Conservation (phyloP, 2,329 filamentous ascomycete genomes). For the Nothomitra cinnamomea region DNA sequence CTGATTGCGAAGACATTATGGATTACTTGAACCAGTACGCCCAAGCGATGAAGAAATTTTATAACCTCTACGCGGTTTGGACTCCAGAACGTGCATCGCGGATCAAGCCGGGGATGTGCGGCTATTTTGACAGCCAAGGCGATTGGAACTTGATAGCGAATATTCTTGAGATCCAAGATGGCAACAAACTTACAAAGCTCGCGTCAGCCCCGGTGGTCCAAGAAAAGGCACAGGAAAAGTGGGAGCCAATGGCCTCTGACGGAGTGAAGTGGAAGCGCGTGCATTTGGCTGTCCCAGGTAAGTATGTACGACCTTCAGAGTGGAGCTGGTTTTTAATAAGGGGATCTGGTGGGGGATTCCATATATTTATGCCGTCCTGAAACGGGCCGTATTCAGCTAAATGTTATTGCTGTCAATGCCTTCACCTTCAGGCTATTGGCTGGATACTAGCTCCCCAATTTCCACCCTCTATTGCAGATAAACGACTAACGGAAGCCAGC, state of each 20-base stretch:
- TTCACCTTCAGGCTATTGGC: not conserved
- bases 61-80: not conserved
- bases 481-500: not conserved
- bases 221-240: not conserved
- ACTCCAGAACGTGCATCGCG: not conserved
- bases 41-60: not conserved
- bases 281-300: not conserved
- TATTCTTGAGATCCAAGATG: slow-evolving; percentile 1
- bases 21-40: not conserved
- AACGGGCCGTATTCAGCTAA: not conserved
- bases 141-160: slow-evolving; percentile 1
- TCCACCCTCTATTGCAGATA: not conserved
- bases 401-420: not conserved
- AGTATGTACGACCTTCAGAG: not conserved
- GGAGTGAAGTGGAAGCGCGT: not conserved
- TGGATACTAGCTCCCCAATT: not conserved
- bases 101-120: not conserved
- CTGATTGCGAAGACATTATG: not conserved
- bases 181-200: not conserved
- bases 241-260: not conserved
- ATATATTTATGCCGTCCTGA: not conserved
- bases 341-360: not conserved
- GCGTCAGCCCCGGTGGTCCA: not conserved
- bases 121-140: not conserved
- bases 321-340: not conserved